phyloP scores from a whole-genome alignment of 176 grass and related monocot genomes.

The Rhynchospora tenuis region DNA sequence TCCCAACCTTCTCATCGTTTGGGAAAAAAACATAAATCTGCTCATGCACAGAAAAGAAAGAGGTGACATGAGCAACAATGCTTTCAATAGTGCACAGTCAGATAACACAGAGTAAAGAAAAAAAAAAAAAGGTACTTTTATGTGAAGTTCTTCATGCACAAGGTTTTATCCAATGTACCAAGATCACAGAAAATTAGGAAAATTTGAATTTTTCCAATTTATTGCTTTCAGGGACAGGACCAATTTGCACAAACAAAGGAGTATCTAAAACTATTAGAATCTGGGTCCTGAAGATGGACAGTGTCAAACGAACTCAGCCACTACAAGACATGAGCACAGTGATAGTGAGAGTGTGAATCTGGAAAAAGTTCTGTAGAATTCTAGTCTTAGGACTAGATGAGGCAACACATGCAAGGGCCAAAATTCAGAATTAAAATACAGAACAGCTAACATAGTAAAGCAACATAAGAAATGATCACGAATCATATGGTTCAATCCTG shows the following conservation, averaged over 20 bases:
- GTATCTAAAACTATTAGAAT: neutral
- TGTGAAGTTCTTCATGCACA: neutral
- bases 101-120: neutral
- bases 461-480: too few species aligned
- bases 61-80: neutral
- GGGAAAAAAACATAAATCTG: slow-evolving; percentile 99
- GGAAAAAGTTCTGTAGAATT: neutral
- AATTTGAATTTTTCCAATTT: too few species aligned
- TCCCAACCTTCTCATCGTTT: slow-evolving; percentile 88
- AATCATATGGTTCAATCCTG: too few species aligned
- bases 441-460: too few species aligned
- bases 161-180: neutral
- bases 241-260: neutral
- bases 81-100: neutral
- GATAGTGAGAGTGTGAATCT: neutral
- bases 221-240: neutral
- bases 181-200: neutral
- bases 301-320: neutral
- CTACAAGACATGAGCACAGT: neutral
- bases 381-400: neutral
- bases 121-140: neutral
- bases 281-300: neutral
- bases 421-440: neutral
- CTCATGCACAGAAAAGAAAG: slow-evolving; percentile 5
- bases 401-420: neutral